Evolutionary conservation across 257 asterid species (phyloP), one percentile per base, ranked within the genome.

Genomic region (Penstemon davidsonii): DNA sequence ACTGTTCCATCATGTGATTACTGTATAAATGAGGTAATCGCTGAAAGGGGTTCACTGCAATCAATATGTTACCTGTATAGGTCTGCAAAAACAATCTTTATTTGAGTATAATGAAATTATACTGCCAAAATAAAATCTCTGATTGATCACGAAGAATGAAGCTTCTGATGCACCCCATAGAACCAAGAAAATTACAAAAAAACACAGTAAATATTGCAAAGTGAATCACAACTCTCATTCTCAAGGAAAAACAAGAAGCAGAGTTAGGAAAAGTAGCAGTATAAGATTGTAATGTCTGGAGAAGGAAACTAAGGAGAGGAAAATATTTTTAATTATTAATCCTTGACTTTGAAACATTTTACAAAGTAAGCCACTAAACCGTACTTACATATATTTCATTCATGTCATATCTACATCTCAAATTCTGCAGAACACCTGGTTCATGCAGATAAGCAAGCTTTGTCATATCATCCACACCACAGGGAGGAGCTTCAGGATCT

Each of bases 391-490:
- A 91, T 68, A 91, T 91, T 71, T 91, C 96, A 56, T 91, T 83
- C 60, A 81, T 76, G 76, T 84, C 86, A 70, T 85, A 91, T 78
- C 98, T 75, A 58, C 79, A 67, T 72, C 69, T 83, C 88, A 91
- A 68, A 75, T 91, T 91, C 80, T 87, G 82, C 69, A 91, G 70
- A 76, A 87, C 94, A 59, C 98, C 95, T 15, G 98, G 98, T 78
- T 91, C 98, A 65, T 89, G 98, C 81, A 91, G 82, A 76, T 91
- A 91, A 47, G 96, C 81, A 69, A 91, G 94, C 80, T 79, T 91
- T 74, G 95, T 91, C 96, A 91, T 91, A 69, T 91, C 98, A 81
- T 91, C 96, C 86, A 85, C 89, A 0, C 98, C 94, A 78, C 78
- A 64, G 6, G 79, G 56, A 59, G 91, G 89, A 55, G 93, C 94